A percentile compares a stretch with the other conserved stretches of the same genome.
Conservation (phyloP, 768 basidiomycete species). For the Trametes villosa region DNA sequence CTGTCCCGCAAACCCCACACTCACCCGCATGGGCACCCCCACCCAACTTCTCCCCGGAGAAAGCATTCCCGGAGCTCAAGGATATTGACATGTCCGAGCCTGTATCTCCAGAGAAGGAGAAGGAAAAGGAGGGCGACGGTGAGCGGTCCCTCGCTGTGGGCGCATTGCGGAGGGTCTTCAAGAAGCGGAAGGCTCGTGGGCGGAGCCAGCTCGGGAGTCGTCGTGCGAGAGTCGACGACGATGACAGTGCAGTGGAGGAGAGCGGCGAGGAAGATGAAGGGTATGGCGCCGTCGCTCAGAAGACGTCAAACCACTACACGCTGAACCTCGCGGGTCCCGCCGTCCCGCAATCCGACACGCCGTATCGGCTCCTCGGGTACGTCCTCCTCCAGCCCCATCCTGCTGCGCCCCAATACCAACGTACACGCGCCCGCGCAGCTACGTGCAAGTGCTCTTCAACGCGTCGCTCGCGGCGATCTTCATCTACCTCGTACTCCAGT, state of each 20-base stretch:
- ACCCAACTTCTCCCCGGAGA: conserved; percentile 56
- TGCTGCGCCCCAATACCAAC: not conserved
- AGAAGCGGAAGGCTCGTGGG: conserved; percentile 53
- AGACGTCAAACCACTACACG: conserved; percentile 80
- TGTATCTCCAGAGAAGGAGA: conserved; percentile 16
- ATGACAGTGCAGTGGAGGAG: conserved; percentile 42
- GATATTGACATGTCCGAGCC: conserved; percentile 79
- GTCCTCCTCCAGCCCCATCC: not conserved
- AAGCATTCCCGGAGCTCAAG: conserved; percentile 64
- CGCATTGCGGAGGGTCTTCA: conserved; percentile 67
- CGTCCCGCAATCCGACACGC: conserved; percentile 61
- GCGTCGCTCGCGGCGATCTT: conserved; percentile 80
- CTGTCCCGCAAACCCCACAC: conserved; percentile 46
- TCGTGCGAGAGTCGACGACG: conserved; percentile 22
- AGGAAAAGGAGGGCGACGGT: conserved; percentile 40
- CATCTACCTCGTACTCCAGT: conserved; percentile 83
- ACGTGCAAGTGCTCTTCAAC: conserved; percentile 96
- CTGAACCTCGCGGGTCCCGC: conserved; percentile 74
- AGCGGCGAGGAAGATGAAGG: conserved; percentile 54
- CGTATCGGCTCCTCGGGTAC: conserved; percentile 87
- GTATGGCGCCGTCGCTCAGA: conserved; percentile 48
- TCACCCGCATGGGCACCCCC: conserved; percentile 71
- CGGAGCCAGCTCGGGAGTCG: conserved; percentile 26
- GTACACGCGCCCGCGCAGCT: conserved; percentile 47
- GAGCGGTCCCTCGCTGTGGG: conserved; percentile 64